These are phyloP conservation scores for Discostella stelligera DNA, from an alignment of 352 stramenopile species.

Conservation along the genomic window DNA sequence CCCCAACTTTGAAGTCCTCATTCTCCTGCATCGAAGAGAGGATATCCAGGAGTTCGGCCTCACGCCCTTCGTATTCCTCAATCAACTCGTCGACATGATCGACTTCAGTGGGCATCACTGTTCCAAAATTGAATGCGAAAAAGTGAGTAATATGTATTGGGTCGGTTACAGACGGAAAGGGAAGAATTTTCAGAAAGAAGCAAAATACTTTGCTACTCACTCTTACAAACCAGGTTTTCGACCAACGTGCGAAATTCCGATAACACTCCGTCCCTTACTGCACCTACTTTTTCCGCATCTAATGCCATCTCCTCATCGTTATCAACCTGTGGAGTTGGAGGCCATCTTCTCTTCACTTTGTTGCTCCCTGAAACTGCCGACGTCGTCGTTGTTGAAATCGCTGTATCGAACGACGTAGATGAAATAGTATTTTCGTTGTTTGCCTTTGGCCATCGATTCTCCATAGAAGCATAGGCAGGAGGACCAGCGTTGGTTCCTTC, in stretches of 20 bases:
- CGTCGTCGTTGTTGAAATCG: too few species aligned
- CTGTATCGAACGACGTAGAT: neutral
- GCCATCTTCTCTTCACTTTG: neutral
- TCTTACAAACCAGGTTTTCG: constrained; percentile 24
- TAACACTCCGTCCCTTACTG: neutral
- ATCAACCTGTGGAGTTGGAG: neutral
- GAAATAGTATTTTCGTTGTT: neutral
- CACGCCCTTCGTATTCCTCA: constrained; percentile 36
- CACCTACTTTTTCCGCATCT: neutral
- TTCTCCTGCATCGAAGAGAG: constrained; percentile 39
- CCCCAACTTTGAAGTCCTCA: constrained; percentile 35
- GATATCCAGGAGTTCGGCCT: constrained; percentile 59
- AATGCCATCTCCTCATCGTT: neutral
- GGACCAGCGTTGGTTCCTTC: neutral
- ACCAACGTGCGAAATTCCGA: constrained; percentile 19
- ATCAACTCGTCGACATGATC: constrained; percentile 43
- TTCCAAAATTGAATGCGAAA: constrained; percentile 42
- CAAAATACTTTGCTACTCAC: constrained; percentile 12
- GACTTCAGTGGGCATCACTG: constrained; percentile 56
- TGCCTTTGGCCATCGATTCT: neutral
- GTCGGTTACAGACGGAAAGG: neutral
- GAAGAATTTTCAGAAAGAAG: neutral
- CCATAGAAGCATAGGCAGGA: neutral
- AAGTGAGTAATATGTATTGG: constrained; percentile 29
- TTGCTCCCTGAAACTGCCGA: neutral